phyloP scores from a whole-genome alignment of 768 basidiomycete genomes.

The Tulasnella sp. region DNA sequence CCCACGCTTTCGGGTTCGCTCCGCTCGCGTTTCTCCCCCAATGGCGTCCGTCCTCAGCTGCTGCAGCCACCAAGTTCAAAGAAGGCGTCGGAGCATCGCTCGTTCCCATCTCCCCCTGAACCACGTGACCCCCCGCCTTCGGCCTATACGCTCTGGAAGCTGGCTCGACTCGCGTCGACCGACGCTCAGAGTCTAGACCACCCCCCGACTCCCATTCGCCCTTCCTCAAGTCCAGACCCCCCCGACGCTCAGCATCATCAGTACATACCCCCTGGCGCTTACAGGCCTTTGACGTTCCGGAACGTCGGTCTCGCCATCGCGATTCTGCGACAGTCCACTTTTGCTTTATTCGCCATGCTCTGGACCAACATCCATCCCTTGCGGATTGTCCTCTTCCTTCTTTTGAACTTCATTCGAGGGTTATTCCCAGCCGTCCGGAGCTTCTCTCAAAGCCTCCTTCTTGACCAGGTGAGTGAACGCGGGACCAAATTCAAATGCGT shows the following conservation, averaged over 20 bases:
- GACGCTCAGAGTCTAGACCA: constrained; percentile 10
- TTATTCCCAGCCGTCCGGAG: constrained; percentile 72
- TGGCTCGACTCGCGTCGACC: not conserved
- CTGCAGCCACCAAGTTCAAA: not conserved
- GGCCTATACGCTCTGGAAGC: constrained; percentile 5
- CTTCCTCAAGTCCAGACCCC: not conserved
- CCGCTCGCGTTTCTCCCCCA: not conserved
- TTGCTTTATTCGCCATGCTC: constrained; percentile 40
- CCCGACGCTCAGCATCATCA: not conserved
- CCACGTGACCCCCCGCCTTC: not conserved
- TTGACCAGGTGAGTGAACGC: constrained; percentile 54
- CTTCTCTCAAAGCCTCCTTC: constrained; percentile 76
- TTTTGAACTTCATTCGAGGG: constrained; percentile 57
- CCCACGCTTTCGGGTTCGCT: not conserved
- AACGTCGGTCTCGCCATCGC: constrained; percentile 48
- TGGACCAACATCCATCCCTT: constrained; percentile 48
- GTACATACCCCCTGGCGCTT: constrained; percentile 45
- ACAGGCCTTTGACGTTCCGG: constrained; percentile 44
- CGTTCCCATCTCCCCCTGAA: not conserved
- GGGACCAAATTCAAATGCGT: not conserved
- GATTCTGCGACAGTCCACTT: constrained; percentile 42
- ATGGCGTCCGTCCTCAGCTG: not conserved
- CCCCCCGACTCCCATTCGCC: constrained; percentile 2
- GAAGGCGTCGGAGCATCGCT: not conserved
- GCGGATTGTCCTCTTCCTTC: constrained; percentile 58